Base-by-base conservation (phyloP, 768 basidiomycete species). In the Amanita fuliginea region DNA sequence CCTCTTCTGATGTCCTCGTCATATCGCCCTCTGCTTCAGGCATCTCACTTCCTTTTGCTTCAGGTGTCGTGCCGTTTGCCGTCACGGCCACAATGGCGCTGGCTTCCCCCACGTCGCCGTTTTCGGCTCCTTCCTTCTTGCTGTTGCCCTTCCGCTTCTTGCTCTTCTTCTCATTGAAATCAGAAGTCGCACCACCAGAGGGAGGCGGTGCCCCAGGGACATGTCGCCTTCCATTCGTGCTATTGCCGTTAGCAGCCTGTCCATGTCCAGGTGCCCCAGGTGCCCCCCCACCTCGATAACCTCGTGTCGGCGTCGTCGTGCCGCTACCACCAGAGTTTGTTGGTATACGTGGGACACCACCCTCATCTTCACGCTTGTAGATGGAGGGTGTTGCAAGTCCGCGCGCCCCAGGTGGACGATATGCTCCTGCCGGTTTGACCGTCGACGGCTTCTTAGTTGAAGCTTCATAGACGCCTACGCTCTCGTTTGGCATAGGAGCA, bases 361-460 rank as follows among this genome's bases (percentile, higher is more conserved):
- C 88, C 59, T 95, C 91, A 54, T 96, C 95, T 61, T 93, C 90
- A 14, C 94, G 78, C 66, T 87, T 92, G 71, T 84, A 98, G 32
- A 87, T 86, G 2, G 81, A 73, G 0, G 94, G 91, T 1, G 94
- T 93, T 40, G 86, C 80, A 0, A 87, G 74, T 0, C 95, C 95
- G 4, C 95, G 77, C 1, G 93, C 92, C 9, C 93, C 93, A 9
- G 93, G 95, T 0, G 95, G 95, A 0, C 94, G 76, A 64, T 98
- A 97, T 0, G 94, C 89, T 14, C 90, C 94, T 0, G 84, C 80
- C 1, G 88, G 76, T 57, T 84, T 90, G 10, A 76, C 53, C 3
- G 76, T 64, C 0, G 69, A 65, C 0, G 83, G 69, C 58, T 82
- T 87, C 28, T 75, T 71, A 3, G 24, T n/a, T 28, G 68, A 62